Evolutionary conservation across 257 asterid species (phyloP).

Genomic region (Solanum habrochaites): DNA sequence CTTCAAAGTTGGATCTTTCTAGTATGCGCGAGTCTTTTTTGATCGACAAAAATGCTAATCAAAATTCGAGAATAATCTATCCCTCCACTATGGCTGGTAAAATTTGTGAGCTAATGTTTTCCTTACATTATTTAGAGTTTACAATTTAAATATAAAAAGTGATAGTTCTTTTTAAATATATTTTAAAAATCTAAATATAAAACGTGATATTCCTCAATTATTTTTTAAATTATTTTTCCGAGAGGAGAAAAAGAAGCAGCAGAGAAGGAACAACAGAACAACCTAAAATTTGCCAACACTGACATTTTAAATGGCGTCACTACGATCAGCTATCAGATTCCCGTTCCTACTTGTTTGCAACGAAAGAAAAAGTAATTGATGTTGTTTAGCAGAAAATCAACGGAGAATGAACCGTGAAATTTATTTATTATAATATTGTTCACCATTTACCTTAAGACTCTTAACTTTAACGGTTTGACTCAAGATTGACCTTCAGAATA

Average conservation of each 20-base stretch:
- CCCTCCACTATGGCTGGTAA: background rate
- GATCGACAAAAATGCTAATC: background rate
- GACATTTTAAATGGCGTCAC: background rate
- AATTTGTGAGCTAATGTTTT: too few relatives aligned
- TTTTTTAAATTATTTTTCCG: background rate
- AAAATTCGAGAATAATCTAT: background rate
- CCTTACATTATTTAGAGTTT: too few relatives aligned
- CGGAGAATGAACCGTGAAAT: too few relatives aligned
- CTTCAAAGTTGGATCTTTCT: background rate
- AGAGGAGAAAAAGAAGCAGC: background rate
- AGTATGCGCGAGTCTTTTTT: background rate
- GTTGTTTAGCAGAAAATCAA: background rate
- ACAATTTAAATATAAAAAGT: too few relatives aligned
- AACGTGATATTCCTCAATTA: background rate
- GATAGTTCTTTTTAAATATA: too few relatives aligned
- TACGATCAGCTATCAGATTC: background rate
- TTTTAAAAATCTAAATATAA: too few relatives aligned
- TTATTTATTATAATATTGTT: too few relatives aligned
- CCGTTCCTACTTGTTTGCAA: background rate
- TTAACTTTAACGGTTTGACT: background rate
- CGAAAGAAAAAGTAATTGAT: background rate
- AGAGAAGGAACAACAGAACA: background rate
- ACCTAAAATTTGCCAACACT: background rate
- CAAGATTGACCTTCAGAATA: background rate
- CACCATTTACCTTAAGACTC: background rate